Evolutionary conservation across 2,329 filamentous ascomycete genomes (phyloP), one percentile per base, ranked within the genome.

Genomic region (Fusarium nematophilum): DNA sequence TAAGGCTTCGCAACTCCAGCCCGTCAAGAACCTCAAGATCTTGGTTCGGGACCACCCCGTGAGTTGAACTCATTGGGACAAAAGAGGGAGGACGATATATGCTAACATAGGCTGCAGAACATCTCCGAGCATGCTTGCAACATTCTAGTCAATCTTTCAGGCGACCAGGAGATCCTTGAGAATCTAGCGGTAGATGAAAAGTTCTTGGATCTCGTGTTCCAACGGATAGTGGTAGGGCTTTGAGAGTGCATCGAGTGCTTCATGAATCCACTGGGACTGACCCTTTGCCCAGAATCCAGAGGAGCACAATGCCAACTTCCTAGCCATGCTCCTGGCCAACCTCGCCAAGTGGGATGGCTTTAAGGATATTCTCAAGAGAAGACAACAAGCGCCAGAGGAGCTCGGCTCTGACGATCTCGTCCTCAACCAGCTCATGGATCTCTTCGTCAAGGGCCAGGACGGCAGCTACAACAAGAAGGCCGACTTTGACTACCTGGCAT

Each of bases 251-350:
- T 34, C 6, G 9, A 6, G n/a, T 9, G 7, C 6, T 6, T 9
- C 17, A 45, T 8, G 9, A 17, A 18, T 6, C 14, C 15, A 13
- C 6, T 17, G 21, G 14, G n/a, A n/a, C 46, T 61, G 2, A 70
- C 40, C 5, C 11, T 26, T n/a, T 6, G 11, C n/a, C 14, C 57
- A 92, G 89, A 84, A 86, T 66, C 80, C 85, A 4, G 86, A 89
- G 46, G 94, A 98, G 72, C 83, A 86, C 25, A 93, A 93, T 71
- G 92, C 92, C 46, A 90, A 97, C 71, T 84, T 95, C 33, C 79
- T 96, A 38, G 87, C 92, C 38, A 98, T 97, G 93, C 85, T 99
- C 11, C 83, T 98, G 18, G 93, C 95, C 73, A 99, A 99, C 72
- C 81, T 99, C 47, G 85, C 89, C 54, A 98, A 98, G 78, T 90